phyloP scores from a whole-genome alignment of 192 early-diverging fungal genomes.

The Podochytrium sp. region DNA sequence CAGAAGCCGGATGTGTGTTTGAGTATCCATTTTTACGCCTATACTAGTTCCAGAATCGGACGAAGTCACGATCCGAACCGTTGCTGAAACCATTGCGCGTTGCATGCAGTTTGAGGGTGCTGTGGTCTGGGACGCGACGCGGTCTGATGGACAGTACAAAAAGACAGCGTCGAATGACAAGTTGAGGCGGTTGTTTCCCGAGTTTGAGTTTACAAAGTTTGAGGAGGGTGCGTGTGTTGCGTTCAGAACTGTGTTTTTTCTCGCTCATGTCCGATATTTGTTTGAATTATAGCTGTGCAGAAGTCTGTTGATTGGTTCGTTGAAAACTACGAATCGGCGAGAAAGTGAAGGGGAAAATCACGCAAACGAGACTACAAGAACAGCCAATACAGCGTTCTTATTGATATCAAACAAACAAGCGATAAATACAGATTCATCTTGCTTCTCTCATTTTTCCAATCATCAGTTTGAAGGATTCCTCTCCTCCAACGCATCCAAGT shows the following conservation, averaged over 20 bases:
- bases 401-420: too few species aligned
- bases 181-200: conserved; percentile 68
- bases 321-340: conserved; percentile 50
- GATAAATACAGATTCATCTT: too few species aligned
- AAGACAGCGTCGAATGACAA: conserved; percentile 86
- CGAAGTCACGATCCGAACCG: conserved; percentile 78
- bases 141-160: conserved; percentile 81
- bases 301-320: conserved; percentile 78
- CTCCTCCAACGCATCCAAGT: conserved; percentile 91
- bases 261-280: not conserved
- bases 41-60: conserved; percentile 71
- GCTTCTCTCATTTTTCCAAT: not conserved
- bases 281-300: conserved; percentile 53
- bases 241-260: too few species aligned
- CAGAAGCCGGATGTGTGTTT: not conserved
- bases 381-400: not conserved
- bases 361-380: not conserved
- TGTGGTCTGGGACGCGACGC: conserved; percentile 68
- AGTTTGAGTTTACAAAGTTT: conserved; percentile 81
- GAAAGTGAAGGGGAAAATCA: conserved; percentile 4
- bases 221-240: conserved; percentile 52
- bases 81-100: conserved; percentile 75
- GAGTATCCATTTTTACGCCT: not conserved
- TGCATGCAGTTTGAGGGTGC: conserved; percentile 69
- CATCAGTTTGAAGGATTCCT: conserved; percentile 34